phyloP scores from a whole-genome alignment of 2,329 filamentous ascomycete species.

The Pyricularia sp. region DNA sequence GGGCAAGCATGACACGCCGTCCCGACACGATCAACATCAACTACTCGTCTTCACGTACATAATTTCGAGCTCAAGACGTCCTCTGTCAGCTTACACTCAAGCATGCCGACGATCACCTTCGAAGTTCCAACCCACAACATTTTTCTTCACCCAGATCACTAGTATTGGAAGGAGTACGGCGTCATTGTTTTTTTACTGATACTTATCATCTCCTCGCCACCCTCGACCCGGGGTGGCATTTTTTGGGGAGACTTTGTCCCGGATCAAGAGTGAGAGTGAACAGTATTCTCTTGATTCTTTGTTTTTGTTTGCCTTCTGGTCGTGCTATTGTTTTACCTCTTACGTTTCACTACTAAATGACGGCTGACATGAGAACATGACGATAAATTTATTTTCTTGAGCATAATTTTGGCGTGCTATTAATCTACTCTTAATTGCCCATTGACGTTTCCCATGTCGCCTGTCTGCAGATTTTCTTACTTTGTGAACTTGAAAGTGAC shows the following conservation, averaged over 20 bases:
- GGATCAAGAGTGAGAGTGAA: neutral
- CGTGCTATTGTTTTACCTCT: slow-evolving; percentile 5
- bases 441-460: neutral
- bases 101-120: neutral
- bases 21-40: neutral
- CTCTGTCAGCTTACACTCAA: neutral
- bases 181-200: neutral
- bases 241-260: neutral
- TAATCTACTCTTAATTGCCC: neutral
- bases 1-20: neutral
- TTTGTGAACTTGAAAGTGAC: neutral
- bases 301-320: slow-evolving; percentile 5
- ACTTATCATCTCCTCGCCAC: neutral
- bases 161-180: neutral
- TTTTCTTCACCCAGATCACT: neutral
- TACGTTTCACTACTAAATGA: slow-evolving; percentile 2
- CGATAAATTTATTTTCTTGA: neutral
- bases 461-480: neutral
- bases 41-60: neutral
- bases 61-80: neutral
- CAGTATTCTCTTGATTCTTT: slow-evolving; percentile 2
- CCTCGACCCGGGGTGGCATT: neutral
- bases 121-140: neutral
- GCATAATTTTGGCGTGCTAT: neutral
- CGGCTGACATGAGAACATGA: slow-evolving; percentile 1